Evolutionary conservation across 2,329 filamentous ascomycete species (phyloP).

Genomic region (Exophiala sp.): DNA sequence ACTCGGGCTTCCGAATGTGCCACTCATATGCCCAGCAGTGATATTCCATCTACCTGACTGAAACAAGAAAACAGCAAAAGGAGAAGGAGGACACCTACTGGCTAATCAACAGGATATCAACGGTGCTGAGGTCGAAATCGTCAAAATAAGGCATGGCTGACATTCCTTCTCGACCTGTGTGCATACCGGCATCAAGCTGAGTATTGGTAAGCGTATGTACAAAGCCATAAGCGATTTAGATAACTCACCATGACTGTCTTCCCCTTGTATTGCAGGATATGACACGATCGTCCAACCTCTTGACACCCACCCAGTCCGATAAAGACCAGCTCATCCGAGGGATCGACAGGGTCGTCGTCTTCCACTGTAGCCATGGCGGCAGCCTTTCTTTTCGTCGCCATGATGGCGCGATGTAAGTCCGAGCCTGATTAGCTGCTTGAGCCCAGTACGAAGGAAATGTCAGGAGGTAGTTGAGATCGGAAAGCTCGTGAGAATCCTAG

Average conservation of each 20-base stretch:
- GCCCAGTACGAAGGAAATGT: no score
- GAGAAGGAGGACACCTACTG: constrained; percentile 69
- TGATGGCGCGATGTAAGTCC: constrained; percentile 39
- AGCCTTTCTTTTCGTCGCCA: constrained; percentile 93
- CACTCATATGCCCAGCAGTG: neutral
- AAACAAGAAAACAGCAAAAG: constrained; percentile 23
- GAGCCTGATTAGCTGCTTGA: no score
- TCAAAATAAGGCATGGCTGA: constrained; percentile 95
- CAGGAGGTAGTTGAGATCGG: no score
- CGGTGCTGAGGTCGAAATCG: constrained; percentile 94
- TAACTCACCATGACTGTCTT: constrained; percentile 91
- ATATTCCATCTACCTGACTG: constrained; percentile 4
- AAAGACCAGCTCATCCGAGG: constrained; percentile 91
- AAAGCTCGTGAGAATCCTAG: no score
- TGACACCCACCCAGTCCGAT: constrained; percentile 91
- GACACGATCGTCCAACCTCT: constrained; percentile 93
- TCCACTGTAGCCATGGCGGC: constrained; percentile 62
- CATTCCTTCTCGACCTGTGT: constrained; percentile 79
- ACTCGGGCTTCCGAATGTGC: neutral
- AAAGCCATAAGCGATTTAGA: neutral
- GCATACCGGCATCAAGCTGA: constrained; percentile 93
- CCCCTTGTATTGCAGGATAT: constrained; percentile 98
- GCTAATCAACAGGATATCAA: constrained; percentile 95
- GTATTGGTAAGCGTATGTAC: constrained; percentile 14
- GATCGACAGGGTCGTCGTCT: constrained; percentile 83